Conservation (phyloP, 2,329 filamentous ascomycete species). For the Hymenoscyphus fructigenus region DNA sequence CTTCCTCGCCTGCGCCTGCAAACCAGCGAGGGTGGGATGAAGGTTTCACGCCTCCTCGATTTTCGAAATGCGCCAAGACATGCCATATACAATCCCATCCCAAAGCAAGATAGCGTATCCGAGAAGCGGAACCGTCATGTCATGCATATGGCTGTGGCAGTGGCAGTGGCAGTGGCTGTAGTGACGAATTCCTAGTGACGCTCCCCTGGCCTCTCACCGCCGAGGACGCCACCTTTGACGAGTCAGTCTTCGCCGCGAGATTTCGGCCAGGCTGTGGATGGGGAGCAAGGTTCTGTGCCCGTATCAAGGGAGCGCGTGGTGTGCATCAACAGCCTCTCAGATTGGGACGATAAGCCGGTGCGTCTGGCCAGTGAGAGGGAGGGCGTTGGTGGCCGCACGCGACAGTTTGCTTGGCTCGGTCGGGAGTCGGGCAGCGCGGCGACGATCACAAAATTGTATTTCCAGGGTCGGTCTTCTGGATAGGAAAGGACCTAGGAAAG, state of each 20-base stretch:
- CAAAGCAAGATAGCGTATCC: conserved; percentile 9
- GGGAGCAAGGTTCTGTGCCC: not conserved
- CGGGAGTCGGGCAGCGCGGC: not conserved
- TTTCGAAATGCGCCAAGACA: conserved; percentile 3
- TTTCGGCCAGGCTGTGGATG: not conserved
- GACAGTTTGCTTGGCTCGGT: not conserved
- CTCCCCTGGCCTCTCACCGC: not conserved
- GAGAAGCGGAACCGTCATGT: conserved; percentile 8
- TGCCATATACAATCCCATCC: conserved; percentile 7
- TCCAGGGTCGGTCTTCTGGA: too few relatives aligned
- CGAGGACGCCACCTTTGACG: not conserved
- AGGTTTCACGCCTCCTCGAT: not conserved
- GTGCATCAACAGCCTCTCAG: not conserved
- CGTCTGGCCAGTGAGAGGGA: not conserved
- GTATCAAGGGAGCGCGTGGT: not conserved
- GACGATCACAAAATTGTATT: not conserved
- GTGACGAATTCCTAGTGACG: not conserved
- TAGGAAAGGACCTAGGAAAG: not conserved
- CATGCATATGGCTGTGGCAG: conserved; percentile 12
- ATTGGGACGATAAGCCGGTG: not conserved
- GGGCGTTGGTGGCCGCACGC: not conserved
- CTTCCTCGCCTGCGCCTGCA: too few relatives aligned
- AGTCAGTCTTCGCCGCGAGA: not conserved
- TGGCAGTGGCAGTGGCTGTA: conserved; percentile 4
- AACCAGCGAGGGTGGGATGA: not conserved